These are phyloP conservation scores for Suillus lakei DNA, from an alignment of 768 basidiomycete species.

Conservation along the genomic window DNA sequence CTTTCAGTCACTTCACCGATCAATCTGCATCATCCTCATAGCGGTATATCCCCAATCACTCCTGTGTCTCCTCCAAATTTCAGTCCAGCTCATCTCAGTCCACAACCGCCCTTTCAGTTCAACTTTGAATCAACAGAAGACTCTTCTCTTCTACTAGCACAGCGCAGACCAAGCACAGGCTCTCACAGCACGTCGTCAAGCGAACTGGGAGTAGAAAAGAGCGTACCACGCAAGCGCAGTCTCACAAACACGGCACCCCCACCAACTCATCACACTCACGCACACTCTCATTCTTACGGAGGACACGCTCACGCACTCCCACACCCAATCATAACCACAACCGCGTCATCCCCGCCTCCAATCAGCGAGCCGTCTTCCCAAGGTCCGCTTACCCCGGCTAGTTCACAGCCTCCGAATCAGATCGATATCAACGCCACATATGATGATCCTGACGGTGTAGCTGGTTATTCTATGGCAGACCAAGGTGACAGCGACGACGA, in stretches of 20 bases:
- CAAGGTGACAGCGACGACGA: conserved; percentile 12
- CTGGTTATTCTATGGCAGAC: conserved; percentile 25
- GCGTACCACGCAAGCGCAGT: conserved; percentile 70
- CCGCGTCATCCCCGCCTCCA: conserved; percentile 32
- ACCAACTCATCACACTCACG: conserved; percentile 23
- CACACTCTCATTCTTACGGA: conserved; percentile 31
- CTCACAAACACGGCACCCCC: conserved; percentile 49
- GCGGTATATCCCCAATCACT: conserved; percentile 55
- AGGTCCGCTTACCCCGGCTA: conserved; percentile 28
- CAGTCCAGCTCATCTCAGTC: conserved; percentile 47
- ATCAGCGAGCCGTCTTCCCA: conserved; percentile 27
- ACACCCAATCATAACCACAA: conserved; percentile 39
- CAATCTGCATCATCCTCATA: conserved; percentile 49
- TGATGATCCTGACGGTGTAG: conserved; percentile 63
- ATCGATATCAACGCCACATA: conserved; percentile 46
- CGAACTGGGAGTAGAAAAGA: conserved; percentile 49
- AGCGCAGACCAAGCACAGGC: conserved; percentile 42
- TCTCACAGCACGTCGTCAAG: conserved; percentile 50
- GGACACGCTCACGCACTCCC: conserved; percentile 18
- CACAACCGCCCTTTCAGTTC: conserved; percentile 52
- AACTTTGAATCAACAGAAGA: conserved; percentile 48
- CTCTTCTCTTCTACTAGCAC: conserved; percentile 33
- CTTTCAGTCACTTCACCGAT: conserved; percentile 71
- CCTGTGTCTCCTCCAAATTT: conserved; percentile 57
- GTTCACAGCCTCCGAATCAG: conserved; percentile 16